A percentile compares a stretch with the other conserved stretches of the same genome.
Evolutionary conservation across 441 rosid genomes (phyloP).

Genomic region (Adansonia madagascariensis): DNA sequence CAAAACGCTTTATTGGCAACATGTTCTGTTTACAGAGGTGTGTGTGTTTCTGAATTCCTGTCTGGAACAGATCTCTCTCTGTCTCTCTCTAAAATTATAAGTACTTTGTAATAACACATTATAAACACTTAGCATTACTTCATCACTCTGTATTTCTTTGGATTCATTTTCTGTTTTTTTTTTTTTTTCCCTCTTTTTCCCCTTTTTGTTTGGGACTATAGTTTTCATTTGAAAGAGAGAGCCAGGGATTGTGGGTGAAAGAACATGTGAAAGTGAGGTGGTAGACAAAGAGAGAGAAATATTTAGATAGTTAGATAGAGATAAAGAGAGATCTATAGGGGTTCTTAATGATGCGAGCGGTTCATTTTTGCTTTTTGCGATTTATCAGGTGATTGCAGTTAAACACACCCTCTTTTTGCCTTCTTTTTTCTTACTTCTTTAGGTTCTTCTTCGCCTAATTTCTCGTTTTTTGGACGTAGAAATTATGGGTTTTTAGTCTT

Average conservation of each 20-base stretch:
- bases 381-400: slow-evolving; percentile 52
- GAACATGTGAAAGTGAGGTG: slow-evolving; percentile 76
- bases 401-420: background rate
- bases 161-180: slow-evolving; percentile 8
- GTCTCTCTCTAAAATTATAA: background rate
- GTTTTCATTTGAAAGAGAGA: slow-evolving; percentile 49
- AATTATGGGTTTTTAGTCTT: slow-evolving; percentile 28
- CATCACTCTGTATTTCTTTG: background rate
- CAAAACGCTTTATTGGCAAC: slow-evolving; percentile 43
- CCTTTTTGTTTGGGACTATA: slow-evolving; percentile 31
- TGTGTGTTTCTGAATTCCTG: slow-evolving; percentile 32
- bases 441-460: slow-evolving; percentile 21
- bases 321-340: slow-evolving; percentile 50
- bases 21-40: slow-evolving; percentile 39
- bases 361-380: slow-evolving; percentile 43
- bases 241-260: slow-evolving; percentile 31
- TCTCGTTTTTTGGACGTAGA: slow-evolving; percentile 17
- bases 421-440: slow-evolving; percentile 16
- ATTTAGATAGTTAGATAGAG: too few relatives aligned
- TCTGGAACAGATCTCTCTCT: slow-evolving; percentile 46
- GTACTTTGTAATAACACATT: background rate
- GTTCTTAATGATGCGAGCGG: slow-evolving; percentile 50
- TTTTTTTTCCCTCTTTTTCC: background rate
- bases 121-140: background rate
- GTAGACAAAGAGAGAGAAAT: slow-evolving; percentile 25